Evolutionary conservation across 1,139 yeast genomes (phyloP).

Genomic region (Lipomyces yarrowii): DNA sequence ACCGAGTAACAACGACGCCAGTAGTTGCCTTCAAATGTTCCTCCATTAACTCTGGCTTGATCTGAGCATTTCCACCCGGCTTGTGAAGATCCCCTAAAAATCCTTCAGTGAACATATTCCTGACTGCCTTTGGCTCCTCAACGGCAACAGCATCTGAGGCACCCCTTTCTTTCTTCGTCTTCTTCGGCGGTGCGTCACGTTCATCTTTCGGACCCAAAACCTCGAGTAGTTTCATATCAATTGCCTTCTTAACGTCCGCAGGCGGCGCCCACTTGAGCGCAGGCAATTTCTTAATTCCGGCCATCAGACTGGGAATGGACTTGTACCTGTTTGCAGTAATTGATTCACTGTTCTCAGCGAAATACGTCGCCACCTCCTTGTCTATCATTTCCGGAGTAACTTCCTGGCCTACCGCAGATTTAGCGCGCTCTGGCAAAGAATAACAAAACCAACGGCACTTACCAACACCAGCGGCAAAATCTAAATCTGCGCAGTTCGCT

Average conservation of each 20-base stretch:
- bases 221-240: constrained; percentile 71
- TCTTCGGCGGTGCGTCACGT: constrained; percentile 82
- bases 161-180: constrained; percentile 58
- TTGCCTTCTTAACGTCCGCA: constrained; percentile 76
- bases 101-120: constrained; percentile 94
- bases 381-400: constrained; percentile 68
- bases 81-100: constrained; percentile 93
- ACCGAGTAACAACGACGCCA: constrained; percentile 87
- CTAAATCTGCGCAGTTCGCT: constrained; percentile 55
- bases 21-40: constrained; percentile 76
- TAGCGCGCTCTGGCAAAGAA: background rate
- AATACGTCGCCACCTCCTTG: constrained; percentile 58
- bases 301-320: constrained; percentile 72
- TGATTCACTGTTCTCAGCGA: constrained; percentile 58
- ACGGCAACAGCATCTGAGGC: constrained; percentile 39
- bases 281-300: constrained; percentile 71
- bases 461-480: constrained; percentile 61
- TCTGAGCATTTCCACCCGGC: constrained; percentile 94
- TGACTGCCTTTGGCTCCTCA: constrained; percentile 36
- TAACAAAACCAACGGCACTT: background rate
- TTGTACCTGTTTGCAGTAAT: constrained; percentile 75
- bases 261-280: constrained; percentile 92
- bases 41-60: constrained; percentile 77
- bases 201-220: constrained; percentile 94
- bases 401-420: constrained; percentile 44